Conservation (phyloP, 164 flowering plant genomes). For the Vitis labrusca region DNA sequence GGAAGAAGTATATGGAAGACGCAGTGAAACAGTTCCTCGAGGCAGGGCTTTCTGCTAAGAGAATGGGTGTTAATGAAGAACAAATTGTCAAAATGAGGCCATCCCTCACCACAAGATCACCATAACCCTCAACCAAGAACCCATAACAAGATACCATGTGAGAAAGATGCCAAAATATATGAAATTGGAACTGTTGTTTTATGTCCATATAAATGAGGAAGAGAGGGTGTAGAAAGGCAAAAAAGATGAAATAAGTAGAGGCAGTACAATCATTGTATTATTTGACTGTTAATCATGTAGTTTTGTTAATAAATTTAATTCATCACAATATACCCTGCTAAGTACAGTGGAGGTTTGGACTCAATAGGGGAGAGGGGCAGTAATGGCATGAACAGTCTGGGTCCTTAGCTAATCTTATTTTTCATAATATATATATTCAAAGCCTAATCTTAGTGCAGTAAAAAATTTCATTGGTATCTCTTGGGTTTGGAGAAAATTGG, state of each 20-base stretch:
- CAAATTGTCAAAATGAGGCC: conserved; percentile 78
- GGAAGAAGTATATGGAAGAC: conserved; percentile 62
- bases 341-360: too few species aligned
- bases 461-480: too few species aligned
- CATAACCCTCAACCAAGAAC: conserved; percentile 16
- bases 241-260: neutral
- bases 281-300: too few species aligned
- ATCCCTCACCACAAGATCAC: conserved; percentile 62
- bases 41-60: conserved; percentile 58
- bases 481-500: too few species aligned
- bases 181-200: neutral
- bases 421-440: too few species aligned
- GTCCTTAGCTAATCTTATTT: too few species aligned
- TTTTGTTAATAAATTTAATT: too few species aligned
- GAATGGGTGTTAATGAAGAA: conserved; percentile 67
- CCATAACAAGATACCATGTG: conserved; percentile 3
- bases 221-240: neutral
- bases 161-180: neutral
- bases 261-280: too few species aligned
- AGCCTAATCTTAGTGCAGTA: too few species aligned
- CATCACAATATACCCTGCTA: too few species aligned
- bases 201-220: neutral
- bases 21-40: conserved; percentile 67
- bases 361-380: too few species aligned
- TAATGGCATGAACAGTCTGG: too few species aligned